Evolutionary conservation across 1,284 basidiomycete genomes (phyloP).

Genomic region (Afroboletus lepidellus): DNA sequence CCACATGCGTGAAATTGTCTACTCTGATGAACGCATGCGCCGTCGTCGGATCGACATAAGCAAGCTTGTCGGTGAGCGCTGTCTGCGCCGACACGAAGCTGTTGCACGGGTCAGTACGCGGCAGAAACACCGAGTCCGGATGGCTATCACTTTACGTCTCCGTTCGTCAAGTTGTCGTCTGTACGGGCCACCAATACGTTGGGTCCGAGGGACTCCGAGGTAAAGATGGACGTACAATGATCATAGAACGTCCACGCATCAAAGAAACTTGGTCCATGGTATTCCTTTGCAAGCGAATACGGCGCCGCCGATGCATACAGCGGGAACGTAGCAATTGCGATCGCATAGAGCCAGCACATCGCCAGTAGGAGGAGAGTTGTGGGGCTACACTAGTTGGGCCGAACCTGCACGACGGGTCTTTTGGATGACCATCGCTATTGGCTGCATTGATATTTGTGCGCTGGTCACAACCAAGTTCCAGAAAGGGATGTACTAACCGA

Average conservation of each 20-base stretch:
- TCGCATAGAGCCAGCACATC: too few species aligned
- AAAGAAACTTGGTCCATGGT: constrained; percentile 52
- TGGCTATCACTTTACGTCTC: constrained; percentile 61
- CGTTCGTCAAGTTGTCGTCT: constrained; percentile 72
- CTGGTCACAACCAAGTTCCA: too few species aligned
- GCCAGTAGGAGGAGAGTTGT: too few species aligned
- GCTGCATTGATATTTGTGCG: too few species aligned
- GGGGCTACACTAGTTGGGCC: too few species aligned
- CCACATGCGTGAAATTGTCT: constrained; percentile 60
- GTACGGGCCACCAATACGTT: too few species aligned
- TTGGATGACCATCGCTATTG: too few species aligned
- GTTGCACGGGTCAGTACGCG: constrained; percentile 22
- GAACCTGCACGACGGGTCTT: too few species aligned
- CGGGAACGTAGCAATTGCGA: too few species aligned
- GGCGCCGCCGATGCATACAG: constrained; percentile 21
- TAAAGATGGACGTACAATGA: constrained; percentile 38
- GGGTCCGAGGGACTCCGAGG: neutral
- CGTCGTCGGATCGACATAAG: constrained; percentile 58
- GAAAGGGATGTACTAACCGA: too few species aligned
- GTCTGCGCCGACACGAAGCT: constrained; percentile 57
- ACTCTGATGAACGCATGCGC: constrained; percentile 69
- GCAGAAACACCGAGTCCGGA: neutral
- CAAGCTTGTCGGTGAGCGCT: constrained; percentile 51
- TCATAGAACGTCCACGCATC: constrained; percentile 56
- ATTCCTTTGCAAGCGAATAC: constrained; percentile 49